These are phyloP conservation scores for Aphanomyces euteiches DNA, from an alignment of 352 stramenopile species.

Conservation along the genomic window DNA sequence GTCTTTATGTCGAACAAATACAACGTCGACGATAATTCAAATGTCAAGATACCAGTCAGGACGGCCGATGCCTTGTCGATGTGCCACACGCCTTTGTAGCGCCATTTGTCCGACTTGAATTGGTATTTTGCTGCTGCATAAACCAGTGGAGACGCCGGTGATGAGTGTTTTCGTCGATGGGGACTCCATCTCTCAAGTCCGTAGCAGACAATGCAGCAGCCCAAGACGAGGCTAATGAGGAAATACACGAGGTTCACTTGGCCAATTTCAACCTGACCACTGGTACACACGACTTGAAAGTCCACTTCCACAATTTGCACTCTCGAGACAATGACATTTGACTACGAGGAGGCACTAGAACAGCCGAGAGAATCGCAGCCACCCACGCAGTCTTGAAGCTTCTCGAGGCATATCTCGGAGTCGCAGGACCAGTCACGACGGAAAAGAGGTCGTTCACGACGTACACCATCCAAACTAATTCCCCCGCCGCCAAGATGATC, in stretches of 20 bases:
- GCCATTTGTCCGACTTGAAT: background rate
- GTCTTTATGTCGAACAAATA: constrained; percentile 29
- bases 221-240: background rate
- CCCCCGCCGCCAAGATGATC: constrained; percentile 9
- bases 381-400: background rate
- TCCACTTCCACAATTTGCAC: background rate
- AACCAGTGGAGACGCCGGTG: background rate
- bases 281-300: constrained; percentile 9
- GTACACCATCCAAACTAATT: constrained; percentile 11
- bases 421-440: background rate
- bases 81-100: constrained; percentile 17
- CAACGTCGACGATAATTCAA: background rate
- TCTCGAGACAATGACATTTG: background rate
- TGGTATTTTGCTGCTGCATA: constrained; percentile 17
- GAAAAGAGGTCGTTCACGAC: constrained; percentile 11
- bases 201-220: background rate
- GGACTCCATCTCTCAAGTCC: background rate
- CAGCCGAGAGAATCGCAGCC: background rate
- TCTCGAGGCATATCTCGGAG: background rate
- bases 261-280: background rate
- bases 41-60: constrained; percentile 13
- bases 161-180: background rate
- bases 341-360: background rate
- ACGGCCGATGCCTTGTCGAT: constrained; percentile 16
- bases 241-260: background rate